Evolutionary conservation across 2,329 filamentous ascomycete species (phyloP), one percentile per base, ranked within the genome.

Genomic region (Fulvia fulva): DNA sequence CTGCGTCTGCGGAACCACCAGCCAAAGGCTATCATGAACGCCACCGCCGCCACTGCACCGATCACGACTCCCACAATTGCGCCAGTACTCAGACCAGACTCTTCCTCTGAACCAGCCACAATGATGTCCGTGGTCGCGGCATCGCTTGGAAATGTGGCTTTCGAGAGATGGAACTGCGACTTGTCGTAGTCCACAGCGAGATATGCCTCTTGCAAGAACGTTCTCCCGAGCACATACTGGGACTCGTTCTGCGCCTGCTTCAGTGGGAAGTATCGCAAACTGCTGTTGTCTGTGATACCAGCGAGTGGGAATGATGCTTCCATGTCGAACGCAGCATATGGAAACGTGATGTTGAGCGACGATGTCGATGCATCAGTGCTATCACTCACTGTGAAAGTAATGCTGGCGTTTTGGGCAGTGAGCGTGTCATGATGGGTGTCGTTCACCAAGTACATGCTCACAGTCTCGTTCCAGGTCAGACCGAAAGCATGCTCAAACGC

Each of bases 361-460:
- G 53, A 46, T 19, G n/a, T 23, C 6, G n/a, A n/a, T n/a, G 21
- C 26, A 44, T 59, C 12, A 44, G 28, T 7, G 8, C 44, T n/a
- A 23, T 43, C 59, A 8, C 51, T 55, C n/a, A 70, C 51, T 3
- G 59, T 76, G 55, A 78, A 69, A 1, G 71, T 76, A 43, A 78
- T 61, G 0, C 65, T 69, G 1, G 75, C 72, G 45, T 76, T 73
- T n/a, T 65, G 65, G 5, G 53, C 53, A 4, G 67, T 53, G 0
- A 77, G 66, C 19, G 68, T 56, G n/a, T 63, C 26, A 59, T 76
- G 75, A 5, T 71, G 65, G 1, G 70, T 73, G 16, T 74, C 69
- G 61, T 77, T 75, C n/a, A 77, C 64, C 8, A 74, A 64, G 52
- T 77, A 78, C 2, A 75, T 65, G 8, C 75, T 68, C 6, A 69